These are phyloP conservation scores for Hypoxylon cercidicola DNA, from an alignment of 495 filamentous ascomycete species.

Conservation along the genomic window DNA sequence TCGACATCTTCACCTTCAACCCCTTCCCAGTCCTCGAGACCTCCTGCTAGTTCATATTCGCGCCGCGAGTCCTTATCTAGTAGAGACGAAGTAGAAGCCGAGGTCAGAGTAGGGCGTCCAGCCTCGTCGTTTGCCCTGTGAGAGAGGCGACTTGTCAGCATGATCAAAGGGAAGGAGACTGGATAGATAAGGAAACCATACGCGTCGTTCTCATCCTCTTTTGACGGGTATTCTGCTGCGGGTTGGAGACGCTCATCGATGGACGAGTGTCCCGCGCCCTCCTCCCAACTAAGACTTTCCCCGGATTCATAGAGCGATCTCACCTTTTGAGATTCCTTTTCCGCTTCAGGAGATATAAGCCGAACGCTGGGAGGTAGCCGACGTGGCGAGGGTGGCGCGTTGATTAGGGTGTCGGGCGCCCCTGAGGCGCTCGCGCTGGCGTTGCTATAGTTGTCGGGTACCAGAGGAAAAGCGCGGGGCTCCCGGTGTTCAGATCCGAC, in stretches of 20 bases:
- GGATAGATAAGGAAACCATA: slow-evolving; percentile 62
- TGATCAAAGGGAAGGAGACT: slow-evolving; percentile 37
- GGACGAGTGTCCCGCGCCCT: slow-evolving; percentile 60
- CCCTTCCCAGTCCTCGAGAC: slow-evolving; percentile 96
- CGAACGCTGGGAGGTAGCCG: slow-evolving; percentile 55
- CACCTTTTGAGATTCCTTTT: slow-evolving; percentile 87
- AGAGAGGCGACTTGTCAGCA: slow-evolving; percentile 41
- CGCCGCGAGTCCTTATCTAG: slow-evolving; percentile 47
- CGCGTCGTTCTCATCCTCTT: slow-evolving; percentile 62
- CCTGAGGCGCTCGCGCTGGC: slow-evolving; percentile 38
- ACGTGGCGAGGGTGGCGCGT: slow-evolving; percentile 35
- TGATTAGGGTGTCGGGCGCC: slow-evolving; percentile 31
- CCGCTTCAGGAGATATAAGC: slow-evolving; percentile 79
- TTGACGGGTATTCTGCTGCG: slow-evolving; percentile 60
- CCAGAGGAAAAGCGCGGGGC: slow-evolving; percentile 44
- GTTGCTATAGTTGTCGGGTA: slow-evolving; percentile 27
- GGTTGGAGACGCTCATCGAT: slow-evolving; percentile 55
- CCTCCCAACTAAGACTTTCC: slow-evolving; percentile 66
- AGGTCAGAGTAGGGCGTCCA: slow-evolving; percentile 44
- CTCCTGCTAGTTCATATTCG: slow-evolving; percentile 72
- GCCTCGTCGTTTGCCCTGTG: slow-evolving; percentile 38
- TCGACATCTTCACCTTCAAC: slow-evolving; percentile 89
- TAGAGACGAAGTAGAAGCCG: slow-evolving; percentile 56
- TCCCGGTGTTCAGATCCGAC: slow-evolving; percentile 6
- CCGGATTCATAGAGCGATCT: slow-evolving; percentile 91